Evolutionary conservation across 345 rosid species (phyloP), one percentile per base, ranked within the genome.

Genomic region (Murraya koenigii): DNA sequence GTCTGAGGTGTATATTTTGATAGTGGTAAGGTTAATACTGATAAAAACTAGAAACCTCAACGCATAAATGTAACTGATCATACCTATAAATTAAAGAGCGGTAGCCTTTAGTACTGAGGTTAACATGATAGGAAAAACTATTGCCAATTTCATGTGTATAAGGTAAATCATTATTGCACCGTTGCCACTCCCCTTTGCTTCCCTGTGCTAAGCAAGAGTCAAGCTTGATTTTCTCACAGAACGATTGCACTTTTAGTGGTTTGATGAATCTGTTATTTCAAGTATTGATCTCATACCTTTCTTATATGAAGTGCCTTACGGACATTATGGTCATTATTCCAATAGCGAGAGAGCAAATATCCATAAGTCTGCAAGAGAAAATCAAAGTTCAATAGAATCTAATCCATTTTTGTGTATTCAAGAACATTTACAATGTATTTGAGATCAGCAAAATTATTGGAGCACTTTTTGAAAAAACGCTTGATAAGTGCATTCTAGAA

Each of bases 51-150:
- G 47, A 41, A 41, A 41, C 47, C 47, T 41, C 47, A 41, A 41
- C 10, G 47, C 32, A 39, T 8, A 11, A 67, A 56, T n/a, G 14
- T 8, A 19, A 23, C 22, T 30, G 25, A 26, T n/a, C 56, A 28
- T 49, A 86, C 93, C 89, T 90, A 81, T 89, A 90, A 63, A 88
- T 75, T 47, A 90, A 79, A 39, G 85, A 71, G 15, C 89, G 89
- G 68, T 77, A 84, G 32, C 88, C 93, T 70, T 79, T 84, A 4
- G 25, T n/a, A 17, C 85, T 76, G 66, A 90, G 90, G 75, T 79
- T 80, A 8, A 68, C 81, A 77, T 88, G 90, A 74, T 80, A 84
- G 36, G 41, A 44, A 14, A 82, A 47, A 63, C 86, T 85, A 74
- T 68, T 81, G 2, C 22, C 14, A 35, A 86, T 74, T 0, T 88